A percentile compares a stretch with the other conserved stretches of the same genome.
These are phyloP conservation scores for Lyophyllum atratum DNA, from an alignment of 768 basidiomycete genomes.

Conservation along the genomic window DNA sequence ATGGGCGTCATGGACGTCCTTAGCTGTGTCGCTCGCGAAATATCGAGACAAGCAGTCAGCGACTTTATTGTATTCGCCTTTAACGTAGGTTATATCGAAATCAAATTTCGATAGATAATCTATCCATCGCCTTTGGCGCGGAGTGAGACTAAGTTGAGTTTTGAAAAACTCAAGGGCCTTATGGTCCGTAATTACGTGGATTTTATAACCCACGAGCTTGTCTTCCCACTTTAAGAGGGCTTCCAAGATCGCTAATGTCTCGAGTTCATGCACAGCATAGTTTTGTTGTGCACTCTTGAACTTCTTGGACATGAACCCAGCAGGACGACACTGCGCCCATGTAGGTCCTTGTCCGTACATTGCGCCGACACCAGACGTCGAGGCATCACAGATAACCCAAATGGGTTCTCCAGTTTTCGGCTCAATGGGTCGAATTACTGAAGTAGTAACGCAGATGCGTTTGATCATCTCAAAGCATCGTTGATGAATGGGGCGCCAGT, in stretches of 20 bases:
- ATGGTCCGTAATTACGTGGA: conserved; percentile 30
- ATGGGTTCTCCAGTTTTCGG: background rate
- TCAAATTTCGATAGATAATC: conserved; percentile 30
- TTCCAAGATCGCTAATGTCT: conserved; percentile 14
- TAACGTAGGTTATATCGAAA: conserved; percentile 18
- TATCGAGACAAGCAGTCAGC: conserved; percentile 30
- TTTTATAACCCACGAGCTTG: conserved; percentile 26
- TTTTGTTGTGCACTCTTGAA: conserved; percentile 11
- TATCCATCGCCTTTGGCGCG: conserved; percentile 23
- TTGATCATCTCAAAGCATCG: conserved; percentile 5
- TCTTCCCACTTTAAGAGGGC: too few species aligned
- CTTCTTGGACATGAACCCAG: conserved; percentile 22
- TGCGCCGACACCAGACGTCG: conserved; percentile 16
- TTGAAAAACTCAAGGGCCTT: conserved; percentile 26
- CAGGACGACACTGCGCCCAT: conserved; percentile 14
- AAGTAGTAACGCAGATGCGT: conserved; percentile 3
- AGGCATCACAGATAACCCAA: conserved; percentile 10
- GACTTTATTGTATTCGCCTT: conserved; percentile 32
- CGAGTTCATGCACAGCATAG: background rate
- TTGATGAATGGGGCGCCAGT: background rate
- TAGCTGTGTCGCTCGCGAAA: conserved; percentile 20
- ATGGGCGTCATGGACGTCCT: conserved; percentile 1
- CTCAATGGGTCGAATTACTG: background rate
- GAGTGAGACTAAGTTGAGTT: conserved; percentile 11
- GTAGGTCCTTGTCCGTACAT: too few species aligned